Evolutionary conservation across 352 stramenopile species (phyloP).

Genomic region (Globisporangium barbulae): DNA sequence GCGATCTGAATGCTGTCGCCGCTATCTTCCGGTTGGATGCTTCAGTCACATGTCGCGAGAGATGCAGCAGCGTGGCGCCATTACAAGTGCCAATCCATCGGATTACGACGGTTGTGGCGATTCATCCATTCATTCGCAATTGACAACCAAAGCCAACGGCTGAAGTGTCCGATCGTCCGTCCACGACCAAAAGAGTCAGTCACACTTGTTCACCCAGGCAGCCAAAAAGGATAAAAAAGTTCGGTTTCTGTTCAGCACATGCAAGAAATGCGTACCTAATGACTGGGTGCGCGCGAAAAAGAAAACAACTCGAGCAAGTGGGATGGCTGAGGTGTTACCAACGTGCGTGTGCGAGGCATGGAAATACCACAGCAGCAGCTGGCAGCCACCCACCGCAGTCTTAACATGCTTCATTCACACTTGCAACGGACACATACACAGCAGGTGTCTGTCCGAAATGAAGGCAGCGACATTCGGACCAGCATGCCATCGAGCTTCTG

Average conservation of each 20-base stretch:
- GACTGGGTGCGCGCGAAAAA: background rate
- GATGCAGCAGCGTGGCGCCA: slow-evolving; percentile 2
- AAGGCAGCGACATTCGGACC: too few relatives aligned
- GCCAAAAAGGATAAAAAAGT: background rate
- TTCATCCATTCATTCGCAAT: background rate
- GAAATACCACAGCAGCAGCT: background rate
- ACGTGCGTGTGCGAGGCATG: background rate
- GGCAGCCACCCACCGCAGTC: background rate
- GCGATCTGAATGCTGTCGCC: background rate
- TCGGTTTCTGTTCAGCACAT: too few relatives aligned
- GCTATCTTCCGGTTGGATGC: background rate
- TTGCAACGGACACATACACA: background rate
- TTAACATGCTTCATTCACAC: background rate
- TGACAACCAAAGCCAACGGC: background rate
- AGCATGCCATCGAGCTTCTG: too few relatives aligned
- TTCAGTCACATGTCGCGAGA: background rate
- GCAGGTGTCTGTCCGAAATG: background rate
- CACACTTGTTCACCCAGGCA: background rate
- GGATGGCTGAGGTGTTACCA: background rate
- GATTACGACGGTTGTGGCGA: background rate
- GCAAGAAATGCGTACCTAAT: background rate
- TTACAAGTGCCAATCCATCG: background rate
- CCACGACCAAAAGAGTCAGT: background rate
- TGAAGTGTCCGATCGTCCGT: background rate
- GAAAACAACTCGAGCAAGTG: too few relatives aligned